Percentiles rank a stretch among this genome's conserved stretches.
Conservation (phyloP, 345 rosid species). For the Erodium maritimum region DNA sequence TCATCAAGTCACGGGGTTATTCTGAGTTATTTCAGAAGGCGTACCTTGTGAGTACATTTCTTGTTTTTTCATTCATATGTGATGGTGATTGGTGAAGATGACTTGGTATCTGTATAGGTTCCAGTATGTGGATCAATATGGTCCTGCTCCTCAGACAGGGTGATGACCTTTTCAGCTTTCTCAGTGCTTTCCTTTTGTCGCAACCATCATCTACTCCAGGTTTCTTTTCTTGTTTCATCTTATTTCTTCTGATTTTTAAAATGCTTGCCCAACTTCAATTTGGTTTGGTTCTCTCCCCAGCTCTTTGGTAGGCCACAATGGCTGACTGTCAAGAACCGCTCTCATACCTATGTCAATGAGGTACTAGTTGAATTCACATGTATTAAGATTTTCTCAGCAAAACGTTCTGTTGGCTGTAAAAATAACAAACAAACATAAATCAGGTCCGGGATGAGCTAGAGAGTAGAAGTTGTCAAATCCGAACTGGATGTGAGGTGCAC, state of each 20-base stretch:
- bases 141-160: constrained; percentile 74
- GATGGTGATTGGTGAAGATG: neutral
- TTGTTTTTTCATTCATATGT: neutral
- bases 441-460: constrained; percentile 64
- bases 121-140: constrained; percentile 86
- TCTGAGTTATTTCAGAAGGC: constrained; percentile 74
- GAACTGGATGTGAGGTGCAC: constrained; percentile 39
- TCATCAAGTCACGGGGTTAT: constrained; percentile 51
- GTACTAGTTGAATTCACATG: constrained; percentile 13
- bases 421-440: neutral
- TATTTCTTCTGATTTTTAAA: too few species aligned
- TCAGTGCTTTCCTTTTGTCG: constrained; percentile 75
- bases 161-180: constrained; percentile 69
- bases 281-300: constrained; percentile 22
- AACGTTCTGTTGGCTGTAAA: neutral
- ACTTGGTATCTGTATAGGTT: constrained; percentile 26
- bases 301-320: constrained; percentile 83
- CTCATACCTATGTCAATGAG: constrained; percentile 60
- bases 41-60: constrained; percentile 47
- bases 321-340: constrained; percentile 65
- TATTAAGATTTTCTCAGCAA: neutral
- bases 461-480: constrained; percentile 51
- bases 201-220: constrained; percentile 89
- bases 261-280: neutral
- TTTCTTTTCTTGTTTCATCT: too few species aligned